Base-by-base conservation (phyloP, 2,329 filamentous ascomycete species). In the Ophiostoma sp. region DNA sequence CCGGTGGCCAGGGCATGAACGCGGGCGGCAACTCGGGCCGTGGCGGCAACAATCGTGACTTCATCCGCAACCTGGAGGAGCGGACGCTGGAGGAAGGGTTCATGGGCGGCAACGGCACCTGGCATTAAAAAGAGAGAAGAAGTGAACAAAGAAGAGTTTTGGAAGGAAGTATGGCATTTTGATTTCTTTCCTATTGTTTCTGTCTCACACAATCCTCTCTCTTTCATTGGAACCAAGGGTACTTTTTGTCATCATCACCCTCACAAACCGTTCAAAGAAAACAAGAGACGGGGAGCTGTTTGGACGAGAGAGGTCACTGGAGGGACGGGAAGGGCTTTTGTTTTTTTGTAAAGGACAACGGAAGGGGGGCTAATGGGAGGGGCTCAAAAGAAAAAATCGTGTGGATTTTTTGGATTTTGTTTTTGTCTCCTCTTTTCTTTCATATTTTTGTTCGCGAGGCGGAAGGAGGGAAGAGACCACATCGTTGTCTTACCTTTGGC, bases 21-120 rank as follows among this genome's bases (percentile, higher is more conserved):
- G 70, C 52, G 17, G 33, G 33, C 11, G 36, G 68, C 33, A 63
- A 57, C 57, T 70, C 68, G 9, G 45, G 52, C 71, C 39, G 66
- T 69, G 55, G 50, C 64, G 25, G 70, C 22, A 28, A 57, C 75
- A 92, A 95, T 79, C 87, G 94, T 57, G 95, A 98, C 80, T 98
- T 99, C 80, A 97, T 99, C 78, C 90, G 96, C 72, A 98, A 93
- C 75, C 85, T 99, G 76, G 96, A 99, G 83, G 96, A 98, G 83
- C 89, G 96, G 48, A 98, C 95, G 1, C 85, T 98, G 72, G 95
- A 97, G 81, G 95, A 98, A 82, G 94, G 94, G 1, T 98, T 94
- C 80, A 93, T 94, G 89, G 87, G 87, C 57, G 86, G 85, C 77
- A 89, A 89, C 79, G 87, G 83, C 74, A 84, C 86, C 70, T 91